These are phyloP conservation scores for Solanum sitiens DNA, from an alignment of 257 asterid species.

Conservation along the genomic window DNA sequence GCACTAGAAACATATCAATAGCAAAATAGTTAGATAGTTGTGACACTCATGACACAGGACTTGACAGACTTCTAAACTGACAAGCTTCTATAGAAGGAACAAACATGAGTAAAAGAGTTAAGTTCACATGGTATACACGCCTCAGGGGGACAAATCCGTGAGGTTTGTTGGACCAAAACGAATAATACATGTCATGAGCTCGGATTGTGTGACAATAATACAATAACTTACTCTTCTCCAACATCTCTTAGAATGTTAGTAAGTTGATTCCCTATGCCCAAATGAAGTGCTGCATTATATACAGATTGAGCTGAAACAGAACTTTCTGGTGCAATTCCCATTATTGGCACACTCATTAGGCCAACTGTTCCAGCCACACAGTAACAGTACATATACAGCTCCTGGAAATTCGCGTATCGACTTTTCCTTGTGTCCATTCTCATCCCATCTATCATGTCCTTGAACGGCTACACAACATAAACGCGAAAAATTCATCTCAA, in stretches of 20 bases:
- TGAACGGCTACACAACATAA: conserved; percentile 41
- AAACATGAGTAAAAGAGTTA: background rate
- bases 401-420: conserved; percentile 50
- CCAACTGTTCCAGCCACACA: conserved; percentile 86
- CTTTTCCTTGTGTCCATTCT: conserved; percentile 67
- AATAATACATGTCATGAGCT: background rate
- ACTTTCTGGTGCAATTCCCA: conserved; percentile 81
- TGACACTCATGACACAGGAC: background rate
- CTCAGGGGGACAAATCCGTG: background rate
- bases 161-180: background rate
- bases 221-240: conserved; percentile 64
- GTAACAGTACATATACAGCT: conserved; percentile 63
- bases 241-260: conserved; percentile 77
- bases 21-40: background rate
- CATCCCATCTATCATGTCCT: conserved; percentile 91
- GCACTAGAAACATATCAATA: conserved; percentile 27
- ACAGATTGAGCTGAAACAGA: conserved; percentile 33
- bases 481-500: background rate
- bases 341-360: conserved; percentile 74
- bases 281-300: conserved; percentile 47
- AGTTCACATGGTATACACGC: background rate
- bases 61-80: background rate
- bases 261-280: conserved; percentile 76
- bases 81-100: background rate
- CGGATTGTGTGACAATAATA: background rate